Evolutionary conservation across 345 rosid species (phyloP).

Genomic region (Acer saccharum): DNA sequence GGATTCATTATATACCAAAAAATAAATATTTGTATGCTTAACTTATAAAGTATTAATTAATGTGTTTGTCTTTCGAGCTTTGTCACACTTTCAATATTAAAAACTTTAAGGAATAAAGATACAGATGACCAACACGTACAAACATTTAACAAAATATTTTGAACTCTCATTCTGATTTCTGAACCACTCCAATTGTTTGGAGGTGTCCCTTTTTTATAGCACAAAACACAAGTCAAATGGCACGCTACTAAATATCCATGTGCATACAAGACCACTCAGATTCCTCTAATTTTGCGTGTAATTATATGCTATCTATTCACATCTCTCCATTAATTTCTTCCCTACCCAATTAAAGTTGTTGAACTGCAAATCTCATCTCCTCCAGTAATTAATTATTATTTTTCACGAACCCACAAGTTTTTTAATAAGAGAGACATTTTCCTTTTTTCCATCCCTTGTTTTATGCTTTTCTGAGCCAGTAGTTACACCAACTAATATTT

Average conservation of each 20-base stretch:
- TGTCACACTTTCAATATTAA: background rate
- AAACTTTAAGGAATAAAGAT: background rate
- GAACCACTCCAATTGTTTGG: constrained; percentile 12
- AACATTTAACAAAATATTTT: background rate
- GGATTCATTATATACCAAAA: background rate
- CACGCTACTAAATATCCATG: background rate
- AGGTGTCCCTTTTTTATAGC: constrained; percentile 7
- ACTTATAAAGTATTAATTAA: background rate
- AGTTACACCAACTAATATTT: constrained; percentile 31
- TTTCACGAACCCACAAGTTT: background rate
- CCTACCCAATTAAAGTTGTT: constrained; percentile 36
- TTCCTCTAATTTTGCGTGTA: constrained; percentile 15
- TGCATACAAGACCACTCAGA: constrained; percentile 5
- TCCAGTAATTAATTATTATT: background rate
- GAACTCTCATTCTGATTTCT: background rate
- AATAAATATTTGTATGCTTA: no score
- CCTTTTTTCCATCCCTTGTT: constrained; percentile 4
- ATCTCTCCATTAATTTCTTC: constrained; percentile 9
- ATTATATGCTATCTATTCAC: background rate
- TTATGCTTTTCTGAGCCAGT: constrained; percentile 6
- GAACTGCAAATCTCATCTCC: constrained; percentile 32
- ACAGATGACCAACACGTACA: constrained; percentile 4
- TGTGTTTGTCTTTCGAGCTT: background rate
- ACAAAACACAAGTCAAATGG: background rate
- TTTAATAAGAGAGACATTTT: background rate